Conservation (phyloP, 306 rosid species). For the Gastrolobium villosum region DNA sequence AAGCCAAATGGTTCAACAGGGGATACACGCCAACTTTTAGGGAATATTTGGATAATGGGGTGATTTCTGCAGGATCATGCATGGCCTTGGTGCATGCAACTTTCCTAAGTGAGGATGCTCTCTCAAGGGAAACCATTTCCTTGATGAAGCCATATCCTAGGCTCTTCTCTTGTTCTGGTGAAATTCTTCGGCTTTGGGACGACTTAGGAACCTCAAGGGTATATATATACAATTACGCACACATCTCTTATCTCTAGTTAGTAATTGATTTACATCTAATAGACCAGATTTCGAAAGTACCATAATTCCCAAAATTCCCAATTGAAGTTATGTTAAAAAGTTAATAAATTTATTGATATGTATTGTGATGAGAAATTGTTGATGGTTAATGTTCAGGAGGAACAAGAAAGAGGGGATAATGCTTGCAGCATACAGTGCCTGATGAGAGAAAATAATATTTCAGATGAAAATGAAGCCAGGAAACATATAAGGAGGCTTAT, state of each 20-base stretch:
- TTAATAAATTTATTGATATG: not conserved
- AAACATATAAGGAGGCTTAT: constrained; percentile 43
- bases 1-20: constrained; percentile 60
- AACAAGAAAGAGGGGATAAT: constrained; percentile 60
- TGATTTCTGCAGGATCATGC: constrained; percentile 57
- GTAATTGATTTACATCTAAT: not conserved
- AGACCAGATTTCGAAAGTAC: not conserved
- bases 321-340: not conserved
- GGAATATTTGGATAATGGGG: constrained; percentile 55
- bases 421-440: constrained; percentile 52
- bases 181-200: constrained; percentile 63
- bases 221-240: constrained; percentile 26
- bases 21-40: constrained; percentile 43
- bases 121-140: constrained; percentile 52
- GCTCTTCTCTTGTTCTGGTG: constrained; percentile 55
- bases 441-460: constrained; percentile 42
- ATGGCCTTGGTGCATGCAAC: constrained; percentile 63
- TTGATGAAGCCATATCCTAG: constrained; percentile 55
- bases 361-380: constrained; percentile 1
- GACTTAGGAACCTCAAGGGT: constrained; percentile 64
- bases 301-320: not conserved
- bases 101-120: constrained; percentile 50
- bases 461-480: constrained; percentile 50
- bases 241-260: not conserved
- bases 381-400: constrained; percentile 47